phyloP scores from a whole-genome alignment of 306 rosid genomes.

The Sphenostylis stenocarpa region DNA sequence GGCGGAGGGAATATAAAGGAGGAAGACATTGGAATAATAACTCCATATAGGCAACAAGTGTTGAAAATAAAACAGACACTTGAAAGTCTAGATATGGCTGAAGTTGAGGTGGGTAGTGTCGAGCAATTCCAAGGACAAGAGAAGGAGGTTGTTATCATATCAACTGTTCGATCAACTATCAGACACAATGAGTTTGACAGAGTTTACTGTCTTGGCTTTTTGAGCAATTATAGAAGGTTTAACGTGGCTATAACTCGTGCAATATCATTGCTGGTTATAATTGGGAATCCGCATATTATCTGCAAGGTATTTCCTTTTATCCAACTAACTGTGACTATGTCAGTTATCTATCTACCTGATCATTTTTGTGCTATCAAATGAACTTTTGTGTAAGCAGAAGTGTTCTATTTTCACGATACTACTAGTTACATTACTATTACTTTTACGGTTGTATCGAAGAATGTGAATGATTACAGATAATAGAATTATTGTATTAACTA shows the following conservation, averaged over 20 bases:
- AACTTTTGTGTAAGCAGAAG: not conserved
- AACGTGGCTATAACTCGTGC: conserved; percentile 96
- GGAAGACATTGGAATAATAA: conserved; percentile 83
- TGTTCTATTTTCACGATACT: not conserved
- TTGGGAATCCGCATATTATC: conserved; percentile 92
- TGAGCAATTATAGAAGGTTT: conserved; percentile 89
- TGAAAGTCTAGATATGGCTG: conserved; percentile 59
- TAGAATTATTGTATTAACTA: not conserved
- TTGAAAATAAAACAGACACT: conserved; percentile 68
- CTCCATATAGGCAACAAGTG: conserved; percentile 94
- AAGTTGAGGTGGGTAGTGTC: conserved; percentile 84
- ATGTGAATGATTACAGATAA: not conserved
- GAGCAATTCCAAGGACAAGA: conserved; percentile 98
- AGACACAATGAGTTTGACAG: conserved; percentile 87
- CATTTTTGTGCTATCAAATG: conserved; percentile 12
- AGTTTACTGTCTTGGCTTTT: conserved; percentile 78
- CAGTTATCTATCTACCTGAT: not conserved
- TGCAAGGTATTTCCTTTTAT: conserved; percentile 59
- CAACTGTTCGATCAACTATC: conserved; percentile 95
- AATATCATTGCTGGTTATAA: conserved; percentile 71
- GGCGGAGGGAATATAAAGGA: conserved; percentile 46
- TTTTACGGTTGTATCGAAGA: not conserved
- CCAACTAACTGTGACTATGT: conserved; percentile 2
- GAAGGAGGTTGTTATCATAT: conserved; percentile 75
- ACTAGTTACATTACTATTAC: not conserved